Conservation (phyloP, 2,329 filamentous ascomycete species). For the Claviceps capensis region DNA sequence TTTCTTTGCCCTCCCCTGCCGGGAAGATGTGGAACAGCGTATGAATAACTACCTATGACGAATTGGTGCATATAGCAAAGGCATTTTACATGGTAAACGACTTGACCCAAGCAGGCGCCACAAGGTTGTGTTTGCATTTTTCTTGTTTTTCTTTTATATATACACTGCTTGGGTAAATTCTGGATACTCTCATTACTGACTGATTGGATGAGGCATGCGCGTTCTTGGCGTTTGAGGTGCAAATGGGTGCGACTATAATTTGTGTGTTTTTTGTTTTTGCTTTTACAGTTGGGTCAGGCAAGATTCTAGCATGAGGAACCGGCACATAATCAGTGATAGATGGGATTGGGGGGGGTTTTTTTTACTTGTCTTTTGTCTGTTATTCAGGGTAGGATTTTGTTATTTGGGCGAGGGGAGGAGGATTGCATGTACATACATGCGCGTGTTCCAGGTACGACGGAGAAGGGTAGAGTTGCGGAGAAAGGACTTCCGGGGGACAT, state of each 20-base stretch:
- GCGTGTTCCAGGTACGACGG: too few relatives aligned
- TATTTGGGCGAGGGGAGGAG: too few relatives aligned
- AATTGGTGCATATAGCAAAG: constrained; percentile 2
- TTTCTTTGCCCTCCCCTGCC: not conserved
- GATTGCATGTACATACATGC: too few relatives aligned
- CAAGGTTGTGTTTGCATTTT: not conserved
- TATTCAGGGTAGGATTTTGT: too few relatives aligned
- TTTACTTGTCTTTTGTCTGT: too few relatives aligned
- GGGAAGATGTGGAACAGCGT: not conserved
- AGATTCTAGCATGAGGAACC: not conserved
- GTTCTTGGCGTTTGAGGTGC: not conserved
- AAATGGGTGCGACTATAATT: not conserved
- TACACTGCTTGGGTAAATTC: not conserved
- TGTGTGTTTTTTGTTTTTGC: not conserved
- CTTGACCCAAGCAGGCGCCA: not conserved
- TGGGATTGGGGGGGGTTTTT: too few relatives aligned
- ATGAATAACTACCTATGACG: not conserved
- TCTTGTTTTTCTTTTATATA: not conserved
- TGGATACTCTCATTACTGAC: not conserved
- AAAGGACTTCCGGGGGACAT: not conserved
- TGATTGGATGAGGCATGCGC: not conserved
- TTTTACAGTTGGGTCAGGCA: not conserved
- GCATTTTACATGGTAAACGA: not conserved
- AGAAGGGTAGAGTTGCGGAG: too few relatives aligned
- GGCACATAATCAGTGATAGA: too few relatives aligned